These are phyloP conservation scores for Globisporangium apiculatum DNA, from an alignment of 352 stramenopile species.

Conservation along the genomic window DNA sequence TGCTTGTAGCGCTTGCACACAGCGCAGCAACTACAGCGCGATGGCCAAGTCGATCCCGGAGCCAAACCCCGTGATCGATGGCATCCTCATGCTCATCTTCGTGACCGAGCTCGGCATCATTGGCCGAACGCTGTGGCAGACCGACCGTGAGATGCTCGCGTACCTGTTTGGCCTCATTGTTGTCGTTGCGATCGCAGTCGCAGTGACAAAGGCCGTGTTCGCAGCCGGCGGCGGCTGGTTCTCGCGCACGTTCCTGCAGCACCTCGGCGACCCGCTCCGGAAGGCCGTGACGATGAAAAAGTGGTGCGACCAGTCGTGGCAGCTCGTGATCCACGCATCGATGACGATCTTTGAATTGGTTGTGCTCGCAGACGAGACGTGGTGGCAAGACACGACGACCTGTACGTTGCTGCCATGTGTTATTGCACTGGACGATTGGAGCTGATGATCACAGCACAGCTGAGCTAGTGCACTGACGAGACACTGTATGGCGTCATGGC, in stretches of 20 bases:
- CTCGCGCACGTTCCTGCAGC: slow-evolving; percentile 69
- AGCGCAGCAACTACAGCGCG: background rate
- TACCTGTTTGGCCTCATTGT: slow-evolving; percentile 56
- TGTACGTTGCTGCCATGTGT: slow-evolving; percentile 23
- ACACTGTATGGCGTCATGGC: no score
- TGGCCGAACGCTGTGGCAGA: slow-evolving; percentile 44
- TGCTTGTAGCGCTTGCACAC: background rate
- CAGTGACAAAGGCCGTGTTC: slow-evolving; percentile 60
- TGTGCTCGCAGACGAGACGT: slow-evolving; percentile 73
- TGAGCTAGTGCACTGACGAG: background rate
- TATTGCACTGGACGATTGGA: background rate
- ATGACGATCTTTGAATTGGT: slow-evolving; percentile 84
- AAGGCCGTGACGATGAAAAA: slow-evolving; percentile 85
- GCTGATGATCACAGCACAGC: background rate
- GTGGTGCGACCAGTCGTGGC: slow-evolving; percentile 87
- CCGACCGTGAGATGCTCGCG: slow-evolving; percentile 62
- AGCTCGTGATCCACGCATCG: slow-evolving; percentile 73
- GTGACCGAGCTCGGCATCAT: slow-evolving; percentile 59
- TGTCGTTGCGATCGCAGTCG: slow-evolving; percentile 67
- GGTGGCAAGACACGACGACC: slow-evolving; percentile 83
- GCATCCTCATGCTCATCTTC: slow-evolving; percentile 48
- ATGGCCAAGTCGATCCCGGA: slow-evolving; percentile 66
- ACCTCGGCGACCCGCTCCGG: slow-evolving; percentile 74
- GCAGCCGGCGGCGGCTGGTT: slow-evolving; percentile 59
- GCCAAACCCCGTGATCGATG: slow-evolving; percentile 61